Percentiles rank a stretch among this genome's conserved stretches.
These are phyloP conservation scores for Debaryomyces prosopidis DNA, from an alignment of 805 yeast species.

Conservation along the genomic window DNA sequence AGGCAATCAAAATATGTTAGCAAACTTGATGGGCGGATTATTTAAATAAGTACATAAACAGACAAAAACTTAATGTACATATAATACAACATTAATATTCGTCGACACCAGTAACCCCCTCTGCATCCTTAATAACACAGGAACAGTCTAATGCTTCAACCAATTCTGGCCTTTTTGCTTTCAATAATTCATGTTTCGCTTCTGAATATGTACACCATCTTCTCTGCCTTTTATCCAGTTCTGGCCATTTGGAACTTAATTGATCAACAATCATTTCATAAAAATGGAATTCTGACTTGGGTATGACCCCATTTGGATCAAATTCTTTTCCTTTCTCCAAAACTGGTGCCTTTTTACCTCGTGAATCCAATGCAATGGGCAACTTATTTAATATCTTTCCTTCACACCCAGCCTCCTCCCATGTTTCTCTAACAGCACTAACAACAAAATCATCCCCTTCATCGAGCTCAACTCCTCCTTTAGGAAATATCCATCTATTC, in stretches of 20 bases:
- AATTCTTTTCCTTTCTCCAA: constrained; percentile 27
- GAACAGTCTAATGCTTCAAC: constrained; percentile 62
- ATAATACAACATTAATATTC: constrained; percentile 5
- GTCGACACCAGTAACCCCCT: constrained; percentile 4
- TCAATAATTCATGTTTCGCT: constrained; percentile 58
- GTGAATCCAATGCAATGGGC: constrained; percentile 64
- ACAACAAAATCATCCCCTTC: constrained; percentile 52
- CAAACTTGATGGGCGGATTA: constrained; percentile 64
- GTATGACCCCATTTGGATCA: constrained; percentile 46
- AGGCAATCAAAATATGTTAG: constrained; percentile 44
- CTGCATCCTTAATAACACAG: constrained; percentile 41
- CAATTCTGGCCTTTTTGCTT: constrained; percentile 66
- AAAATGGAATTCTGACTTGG: constrained; percentile 85
- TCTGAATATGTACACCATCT: constrained; percentile 74
- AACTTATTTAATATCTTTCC: constrained; percentile 59
- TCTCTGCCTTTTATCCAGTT: constrained; percentile 57
- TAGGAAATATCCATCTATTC: constrained; percentile 85
- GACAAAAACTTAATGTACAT: background rate
- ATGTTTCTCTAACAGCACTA: constrained; percentile 83
- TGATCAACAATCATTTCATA: constrained; percentile 69
- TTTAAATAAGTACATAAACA: constrained; percentile 25
- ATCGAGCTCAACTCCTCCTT: constrained; percentile 92
- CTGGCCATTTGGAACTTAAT: constrained; percentile 75
- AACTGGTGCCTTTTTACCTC: constrained; percentile 42
- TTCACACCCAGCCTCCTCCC: constrained; percentile 96